A percentile compares a stretch with the other conserved stretches of the same genome.
Evolutionary conservation across 192 early-diverging fungal genomes (phyloP).

Genomic region (Gryganskiella cystojenkinii): DNA sequence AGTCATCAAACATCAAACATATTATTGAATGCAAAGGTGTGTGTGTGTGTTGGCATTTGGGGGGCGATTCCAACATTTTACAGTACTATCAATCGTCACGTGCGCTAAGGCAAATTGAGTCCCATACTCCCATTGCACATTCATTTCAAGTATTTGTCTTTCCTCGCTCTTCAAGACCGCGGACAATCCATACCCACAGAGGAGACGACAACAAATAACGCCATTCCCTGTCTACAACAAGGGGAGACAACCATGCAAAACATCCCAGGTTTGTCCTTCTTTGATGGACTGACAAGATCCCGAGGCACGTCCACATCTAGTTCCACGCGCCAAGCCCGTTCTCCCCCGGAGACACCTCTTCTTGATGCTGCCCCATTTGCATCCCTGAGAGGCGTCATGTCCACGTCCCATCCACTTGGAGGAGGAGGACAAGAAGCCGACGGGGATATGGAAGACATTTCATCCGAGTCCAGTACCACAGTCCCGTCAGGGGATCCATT

Average conservation of each 20-base stretch:
- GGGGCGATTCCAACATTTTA: too few relatives aligned
- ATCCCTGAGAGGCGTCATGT: conserved; percentile 10
- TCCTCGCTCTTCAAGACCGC: too few relatives aligned
- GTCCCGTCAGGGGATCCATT: conserved; percentile 20
- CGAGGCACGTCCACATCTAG: not conserved
- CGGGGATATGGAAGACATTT: not conserved
- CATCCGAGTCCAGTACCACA: not conserved
- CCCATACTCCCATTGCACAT: too few relatives aligned
- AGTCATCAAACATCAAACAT: too few relatives aligned
- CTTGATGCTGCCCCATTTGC: conserved; percentile 30
- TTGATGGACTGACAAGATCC: conserved; percentile 39
- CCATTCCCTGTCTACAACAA: too few relatives aligned
- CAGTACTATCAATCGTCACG: too few relatives aligned
- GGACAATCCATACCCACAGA: too few relatives aligned
- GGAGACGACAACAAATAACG: too few relatives aligned
- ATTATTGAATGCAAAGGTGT: too few relatives aligned
- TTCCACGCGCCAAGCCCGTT: not conserved
- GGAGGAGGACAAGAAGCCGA: not conserved
- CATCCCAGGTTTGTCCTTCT: conserved; percentile 50
- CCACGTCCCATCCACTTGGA: not conserved
- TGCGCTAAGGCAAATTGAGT: too few relatives aligned
- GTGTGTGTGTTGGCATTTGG: too few relatives aligned
- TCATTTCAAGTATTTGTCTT: too few relatives aligned
- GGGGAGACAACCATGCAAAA: conserved; percentile 44
- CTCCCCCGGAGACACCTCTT: conserved; percentile 25